Conservation (phyloP, 306 rosid genomes). For the Benincasa hispida region DNA sequence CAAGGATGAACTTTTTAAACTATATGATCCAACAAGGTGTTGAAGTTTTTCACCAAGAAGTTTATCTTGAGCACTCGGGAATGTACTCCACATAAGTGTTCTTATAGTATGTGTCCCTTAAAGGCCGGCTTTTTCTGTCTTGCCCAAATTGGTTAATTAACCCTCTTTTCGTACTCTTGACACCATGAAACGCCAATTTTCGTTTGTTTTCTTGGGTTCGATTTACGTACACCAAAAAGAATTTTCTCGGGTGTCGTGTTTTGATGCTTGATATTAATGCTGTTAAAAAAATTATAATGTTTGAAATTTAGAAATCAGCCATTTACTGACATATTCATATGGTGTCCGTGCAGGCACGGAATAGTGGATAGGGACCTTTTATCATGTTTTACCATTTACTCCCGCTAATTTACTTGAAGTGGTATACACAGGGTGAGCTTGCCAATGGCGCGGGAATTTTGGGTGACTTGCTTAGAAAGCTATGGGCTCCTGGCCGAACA, state of each 20-base stretch:
- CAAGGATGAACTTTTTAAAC: background rate
- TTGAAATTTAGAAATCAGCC: background rate
- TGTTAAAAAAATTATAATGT: background rate
- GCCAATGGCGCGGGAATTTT: constrained; percentile 95
- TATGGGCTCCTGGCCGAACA: constrained; percentile 94
- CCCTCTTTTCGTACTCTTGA: background rate
- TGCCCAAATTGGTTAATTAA: too few relatives aligned
- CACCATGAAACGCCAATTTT: too few relatives aligned
- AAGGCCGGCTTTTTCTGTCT: too few relatives aligned
- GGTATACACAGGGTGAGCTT: constrained; percentile 62
- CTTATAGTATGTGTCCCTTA: background rate
- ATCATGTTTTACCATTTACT: background rate
- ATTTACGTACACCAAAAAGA: too few relatives aligned
- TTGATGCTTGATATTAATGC: background rate
- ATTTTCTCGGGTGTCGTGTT: background rate
- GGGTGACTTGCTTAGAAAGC: constrained; percentile 90
- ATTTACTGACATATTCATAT: background rate
- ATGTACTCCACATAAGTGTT: background rate
- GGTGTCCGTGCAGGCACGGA: too few relatives aligned
- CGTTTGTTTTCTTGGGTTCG: background rate
- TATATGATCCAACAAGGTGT: background rate
- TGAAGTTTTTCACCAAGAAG: background rate
- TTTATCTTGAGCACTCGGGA: too few relatives aligned
- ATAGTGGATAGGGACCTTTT: too few relatives aligned
- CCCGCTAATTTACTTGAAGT: constrained; percentile 16